A percentile compares a stretch with the other conserved stretches of the same genome.
Conservation (phyloP, 768 basidiomycete species). For the Lenzites betulinus region DNA sequence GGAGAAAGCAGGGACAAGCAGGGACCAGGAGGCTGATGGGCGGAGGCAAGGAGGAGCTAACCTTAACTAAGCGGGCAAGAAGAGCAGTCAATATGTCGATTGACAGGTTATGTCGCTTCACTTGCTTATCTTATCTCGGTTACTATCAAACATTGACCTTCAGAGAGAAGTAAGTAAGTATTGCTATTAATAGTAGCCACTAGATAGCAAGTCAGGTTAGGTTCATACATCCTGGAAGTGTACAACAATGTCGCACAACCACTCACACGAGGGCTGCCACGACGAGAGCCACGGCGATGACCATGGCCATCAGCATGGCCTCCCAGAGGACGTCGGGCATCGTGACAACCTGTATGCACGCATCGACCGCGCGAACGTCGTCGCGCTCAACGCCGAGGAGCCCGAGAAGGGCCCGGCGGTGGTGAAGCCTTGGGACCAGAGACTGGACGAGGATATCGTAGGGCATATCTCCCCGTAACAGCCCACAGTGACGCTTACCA, state of each 20-base stretch:
- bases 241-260: conserved; percentile 53
- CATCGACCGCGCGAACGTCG: conserved; percentile 80
- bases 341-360: conserved; percentile 72
- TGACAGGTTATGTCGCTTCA: background rate
- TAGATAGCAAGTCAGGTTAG: background rate
- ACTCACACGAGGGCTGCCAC: conserved; percentile 53
- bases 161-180: no score
- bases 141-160: background rate
- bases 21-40: background rate
- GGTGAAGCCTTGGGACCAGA: conserved; percentile 87
- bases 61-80: background rate
- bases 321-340: conserved; percentile 47
- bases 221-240: background rate
- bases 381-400: conserved; percentile 68
- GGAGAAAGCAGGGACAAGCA: background rate
- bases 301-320: conserved; percentile 52
- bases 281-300: conserved; percentile 49
- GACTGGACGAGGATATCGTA: conserved; percentile 71
- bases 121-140: background rate
- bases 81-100: no score
- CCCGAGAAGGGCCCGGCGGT: conserved; percentile 53
- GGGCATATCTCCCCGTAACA: conserved; percentile 21
- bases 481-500: background rate
- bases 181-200: no score
- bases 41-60: background rate